Conservation (phyloP, 495 filamentous ascomycete genomes). For the Lasiosphaeris hirsuta region DNA sequence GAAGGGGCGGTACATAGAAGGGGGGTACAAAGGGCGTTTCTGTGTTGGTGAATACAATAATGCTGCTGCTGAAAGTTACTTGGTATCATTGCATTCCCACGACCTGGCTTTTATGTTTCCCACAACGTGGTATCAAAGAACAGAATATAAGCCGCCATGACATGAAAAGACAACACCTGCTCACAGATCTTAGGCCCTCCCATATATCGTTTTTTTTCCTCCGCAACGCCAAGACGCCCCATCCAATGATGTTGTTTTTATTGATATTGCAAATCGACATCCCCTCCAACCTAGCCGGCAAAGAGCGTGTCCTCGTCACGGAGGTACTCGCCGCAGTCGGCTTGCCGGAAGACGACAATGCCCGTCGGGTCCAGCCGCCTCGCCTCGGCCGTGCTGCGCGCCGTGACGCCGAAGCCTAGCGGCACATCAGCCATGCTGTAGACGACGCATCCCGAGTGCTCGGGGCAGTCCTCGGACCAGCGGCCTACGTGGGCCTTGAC, state of each 20-base stretch:
- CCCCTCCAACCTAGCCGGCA: slow-evolving; percentile 30
- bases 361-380: slow-evolving; percentile 83
- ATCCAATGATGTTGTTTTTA: not conserved
- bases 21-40: not conserved
- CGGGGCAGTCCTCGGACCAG: slow-evolving; percentile 81
- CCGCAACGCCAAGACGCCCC: slow-evolving; percentile 27
- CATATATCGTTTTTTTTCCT: not conserved
- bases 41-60: too few relatives aligned
- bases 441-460: slow-evolving; percentile 74
- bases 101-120: too few relatives aligned
- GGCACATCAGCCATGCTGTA: slow-evolving; percentile 73
- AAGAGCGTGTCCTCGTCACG: slow-evolving; percentile 68
- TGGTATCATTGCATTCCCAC: too few relatives aligned
- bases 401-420: slow-evolving; percentile 70
- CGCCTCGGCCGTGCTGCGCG: slow-evolving; percentile 76
- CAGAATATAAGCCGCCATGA: too few relatives aligned
- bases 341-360: slow-evolving; percentile 78
- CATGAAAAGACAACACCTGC: not conserved
- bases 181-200: slow-evolving; percentile 1
- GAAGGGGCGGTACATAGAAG: not conserved
- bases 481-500: slow-evolving; percentile 89
- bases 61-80: too few relatives aligned
- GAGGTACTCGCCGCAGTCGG: slow-evolving; percentile 88
- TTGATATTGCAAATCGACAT: slow-evolving; percentile 6
- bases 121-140: too few relatives aligned